A percentile compares a stretch with the other conserved stretches of the same genome.
These are phyloP conservation scores for Hortaea werneckii DNA, from an alignment of 2,329 filamentous ascomycete species.

Conservation along the genomic window DNA sequence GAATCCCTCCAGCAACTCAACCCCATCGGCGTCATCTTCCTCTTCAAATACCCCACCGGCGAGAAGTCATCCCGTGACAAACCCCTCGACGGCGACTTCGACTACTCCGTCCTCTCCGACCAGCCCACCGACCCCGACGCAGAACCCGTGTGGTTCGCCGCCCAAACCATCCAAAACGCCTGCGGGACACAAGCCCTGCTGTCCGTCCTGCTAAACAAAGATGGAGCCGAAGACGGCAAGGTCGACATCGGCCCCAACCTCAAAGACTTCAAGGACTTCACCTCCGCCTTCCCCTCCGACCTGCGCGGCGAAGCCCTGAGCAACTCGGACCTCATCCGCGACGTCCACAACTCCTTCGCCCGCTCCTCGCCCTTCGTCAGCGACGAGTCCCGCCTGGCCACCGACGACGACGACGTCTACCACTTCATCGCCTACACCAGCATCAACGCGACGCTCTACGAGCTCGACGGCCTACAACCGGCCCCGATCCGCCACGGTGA, in stretches of 20 bases:
- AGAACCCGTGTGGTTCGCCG: conserved; percentile 73
- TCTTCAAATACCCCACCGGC: conserved; percentile 89
- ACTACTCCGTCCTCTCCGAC: conserved; percentile 52
- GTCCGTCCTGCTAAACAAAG: conserved; percentile 80
- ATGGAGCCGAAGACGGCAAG: conserved; percentile 15
- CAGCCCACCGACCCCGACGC: conserved; percentile 9
- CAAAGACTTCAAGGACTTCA: conserved; percentile 76
- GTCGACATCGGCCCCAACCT: conserved; percentile 55
- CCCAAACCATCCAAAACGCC: conserved; percentile 96
- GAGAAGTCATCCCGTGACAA: conserved; percentile 48
- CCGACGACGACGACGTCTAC: conserved; percentile 80
- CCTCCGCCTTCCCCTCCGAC: conserved; percentile 63
- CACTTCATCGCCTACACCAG: conserved; percentile 95
- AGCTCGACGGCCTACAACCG: conserved; percentile 88
- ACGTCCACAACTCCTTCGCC: conserved; percentile 83
- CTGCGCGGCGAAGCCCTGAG: conserved; percentile 60
- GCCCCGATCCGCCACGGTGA: conserved; percentile 81
- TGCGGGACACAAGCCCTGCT: conserved; percentile 94
- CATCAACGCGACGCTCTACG: conserved; percentile 72
- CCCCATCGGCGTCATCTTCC: conserved; percentile 74
- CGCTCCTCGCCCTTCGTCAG: conserved; percentile 82
- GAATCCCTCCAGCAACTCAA: conserved; percentile 56
- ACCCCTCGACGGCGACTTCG: conserved; percentile 73
- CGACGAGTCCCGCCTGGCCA: conserved; percentile 65
- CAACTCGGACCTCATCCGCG: conserved; percentile 49